phyloP scores from a whole-genome alignment of 2,329 filamentous ascomycete species.

The Periconia macrospinosa region DNA sequence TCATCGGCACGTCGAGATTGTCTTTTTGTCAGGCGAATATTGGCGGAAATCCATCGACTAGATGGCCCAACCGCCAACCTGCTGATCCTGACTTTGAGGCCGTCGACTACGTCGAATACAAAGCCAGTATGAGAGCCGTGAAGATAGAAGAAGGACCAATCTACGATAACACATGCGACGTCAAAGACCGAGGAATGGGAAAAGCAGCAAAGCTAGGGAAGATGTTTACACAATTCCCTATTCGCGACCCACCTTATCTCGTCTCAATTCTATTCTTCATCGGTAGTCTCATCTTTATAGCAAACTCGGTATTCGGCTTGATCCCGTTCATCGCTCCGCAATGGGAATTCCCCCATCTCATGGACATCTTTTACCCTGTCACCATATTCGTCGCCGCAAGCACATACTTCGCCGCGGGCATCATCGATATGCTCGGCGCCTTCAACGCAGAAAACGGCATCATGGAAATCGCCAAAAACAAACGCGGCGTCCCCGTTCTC shows the following conservation, averaged over 20 bases:
- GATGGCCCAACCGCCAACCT: not conserved
- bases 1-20: not conserved
- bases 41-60: not conserved
- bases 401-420: not conserved
- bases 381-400: not conserved
- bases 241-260: not conserved
- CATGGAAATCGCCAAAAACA: not conserved
- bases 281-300: not conserved
- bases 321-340: not conserved
- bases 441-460: not conserved
- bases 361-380: not conserved
- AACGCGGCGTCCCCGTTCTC: not conserved
- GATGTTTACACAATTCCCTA: not conserved
- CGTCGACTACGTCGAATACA: not conserved
- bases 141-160: not conserved
- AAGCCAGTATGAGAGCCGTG: not conserved
- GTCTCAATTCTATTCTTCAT: not conserved
- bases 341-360: not conserved
- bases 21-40: not conserved
- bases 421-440: not conserved
- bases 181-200: not conserved
- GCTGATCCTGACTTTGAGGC: not conserved
- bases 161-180: not conserved
- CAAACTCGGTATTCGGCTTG: not conserved
- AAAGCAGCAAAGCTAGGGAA: not conserved